Base-by-base conservation (phyloP, 371 early-diverging fungal genomes). In the Saksenaea vasiformis region DNA sequence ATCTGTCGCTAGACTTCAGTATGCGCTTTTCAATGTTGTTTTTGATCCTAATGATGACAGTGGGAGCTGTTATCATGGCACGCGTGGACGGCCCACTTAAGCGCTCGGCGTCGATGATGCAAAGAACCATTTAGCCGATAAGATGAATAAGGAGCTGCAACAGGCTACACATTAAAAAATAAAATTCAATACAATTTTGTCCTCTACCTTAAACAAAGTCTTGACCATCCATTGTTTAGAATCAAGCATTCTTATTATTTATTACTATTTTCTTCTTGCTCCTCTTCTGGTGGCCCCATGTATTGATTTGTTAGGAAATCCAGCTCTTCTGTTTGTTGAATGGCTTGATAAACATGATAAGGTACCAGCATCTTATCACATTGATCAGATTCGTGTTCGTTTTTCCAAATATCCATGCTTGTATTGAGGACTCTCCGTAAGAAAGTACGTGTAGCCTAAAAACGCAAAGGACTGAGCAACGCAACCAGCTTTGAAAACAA, bases 301-400 rank as follows among this genome's bases (percentile, higher is more conserved):
- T 80, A 78, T 56, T 82, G 73, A 53, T 74, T 82, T 0, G 85
- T 84, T 19, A 86, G 63, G 60, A 86, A 84, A 41, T 86, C 86
- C 43, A 86, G 73, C 54, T 80, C 74, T 17, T 78, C 78, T 24
- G 64, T 61, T 5, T 63, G 56, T 38, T 77, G 80, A 3, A 75
- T 51, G 8, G 82, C 82, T 66, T 78, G 78, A 58, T 86, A 79
- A 36, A 84, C 58, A 64, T 82, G 82, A 38, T 83, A 69, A 0
- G 84, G 85, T 0, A 80, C 78, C 57, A 87, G 54, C 57, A 87
- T 69, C 53, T 83, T 84, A 0, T 53, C 63, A 0, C 61, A 53
- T 37, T 66, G 64, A 19, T 73, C 66, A 15, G 65, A 54, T 10
- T 74, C 55, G 36, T 74, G 62, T 57, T 74, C 66, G 36, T 66